phyloP scores from a whole-genome alignment of 176 grass and related monocot species.

The Thinopyrum elongatum region DNA sequence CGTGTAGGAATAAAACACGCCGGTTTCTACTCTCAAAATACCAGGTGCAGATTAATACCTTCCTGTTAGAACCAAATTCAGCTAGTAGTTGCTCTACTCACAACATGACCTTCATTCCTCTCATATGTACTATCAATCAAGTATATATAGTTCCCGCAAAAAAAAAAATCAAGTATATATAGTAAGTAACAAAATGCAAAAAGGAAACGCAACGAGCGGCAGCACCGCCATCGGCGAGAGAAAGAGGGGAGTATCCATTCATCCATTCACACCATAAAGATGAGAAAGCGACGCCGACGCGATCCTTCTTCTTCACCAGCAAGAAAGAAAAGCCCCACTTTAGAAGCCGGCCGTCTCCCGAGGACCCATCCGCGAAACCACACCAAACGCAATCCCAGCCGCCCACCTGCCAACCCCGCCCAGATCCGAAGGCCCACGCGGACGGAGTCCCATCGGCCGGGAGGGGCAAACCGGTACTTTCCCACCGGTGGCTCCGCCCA shows the following conservation, averaged over 20 bases:
- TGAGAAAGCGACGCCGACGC: not conserved
- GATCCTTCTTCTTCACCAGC: slow-evolving; percentile 22
- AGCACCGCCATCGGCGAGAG: not conserved
- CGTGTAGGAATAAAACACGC: no score
- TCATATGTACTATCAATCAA: not conserved
- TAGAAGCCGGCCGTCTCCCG: not conserved
- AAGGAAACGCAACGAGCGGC: not conserved
- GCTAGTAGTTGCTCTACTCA: not conserved
- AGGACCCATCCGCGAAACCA: not conserved
- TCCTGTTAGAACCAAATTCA: not conserved
- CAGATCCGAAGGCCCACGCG: not conserved
- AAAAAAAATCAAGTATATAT: no score
- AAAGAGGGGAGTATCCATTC: not conserved
- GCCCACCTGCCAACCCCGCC: not conserved
- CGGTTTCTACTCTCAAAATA: not conserved
- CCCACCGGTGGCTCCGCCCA: not conserved
- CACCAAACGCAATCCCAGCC: not conserved
- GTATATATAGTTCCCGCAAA: no score
- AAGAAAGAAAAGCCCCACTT: slow-evolving; percentile 34
- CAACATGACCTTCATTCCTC: not conserved
- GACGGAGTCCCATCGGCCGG: not conserved
- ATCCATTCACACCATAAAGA: not conserved
- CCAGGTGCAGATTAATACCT: not conserved
- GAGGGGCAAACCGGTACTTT: slow-evolving; percentile 35
- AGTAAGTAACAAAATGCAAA: not conserved